phyloP scores from a whole-genome alignment of 2,329 filamentous ascomycete species.

The Epichloe glyceriae region DNA sequence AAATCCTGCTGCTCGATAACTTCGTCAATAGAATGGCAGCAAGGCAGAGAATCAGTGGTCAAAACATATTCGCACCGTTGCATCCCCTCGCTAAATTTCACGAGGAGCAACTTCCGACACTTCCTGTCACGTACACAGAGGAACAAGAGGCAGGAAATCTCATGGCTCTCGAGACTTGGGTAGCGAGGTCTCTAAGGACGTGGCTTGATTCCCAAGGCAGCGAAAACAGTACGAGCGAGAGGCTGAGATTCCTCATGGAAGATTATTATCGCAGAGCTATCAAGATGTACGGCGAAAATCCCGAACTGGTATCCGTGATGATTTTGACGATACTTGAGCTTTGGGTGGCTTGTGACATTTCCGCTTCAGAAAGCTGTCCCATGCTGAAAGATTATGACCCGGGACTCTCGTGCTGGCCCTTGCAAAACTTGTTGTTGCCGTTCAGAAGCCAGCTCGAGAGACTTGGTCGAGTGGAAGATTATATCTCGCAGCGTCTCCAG shows the following conservation, averaged over 20 bases:
- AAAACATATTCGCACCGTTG: not conserved
- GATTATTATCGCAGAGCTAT: constrained; percentile 21
- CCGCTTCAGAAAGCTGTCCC: constrained; percentile 23
- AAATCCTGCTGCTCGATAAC: constrained; percentile 3
- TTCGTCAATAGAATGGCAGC: constrained; percentile 1
- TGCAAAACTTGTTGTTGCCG: constrained; percentile 33
- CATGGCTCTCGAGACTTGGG: constrained; percentile 34
- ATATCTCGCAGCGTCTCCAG: constrained; percentile 15
- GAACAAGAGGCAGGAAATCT: not conserved
- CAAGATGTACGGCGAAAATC: constrained; percentile 23
- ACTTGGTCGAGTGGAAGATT: constrained; percentile 31
- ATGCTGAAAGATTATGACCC: constrained; percentile 34
- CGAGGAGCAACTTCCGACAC: not conserved
- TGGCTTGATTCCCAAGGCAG: constrained; percentile 25
- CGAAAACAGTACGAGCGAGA: constrained; percentile 12
- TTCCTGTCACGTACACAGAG: not conserved
- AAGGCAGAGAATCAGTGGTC: not conserved
- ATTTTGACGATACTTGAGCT: constrained; percentile 42
- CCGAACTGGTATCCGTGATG: constrained; percentile 39
- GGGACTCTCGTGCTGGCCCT: constrained; percentile 25
- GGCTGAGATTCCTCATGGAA: constrained; percentile 20
- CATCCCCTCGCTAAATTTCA: not conserved
- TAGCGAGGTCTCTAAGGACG: constrained; percentile 21
- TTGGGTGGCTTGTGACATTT: constrained; percentile 44
- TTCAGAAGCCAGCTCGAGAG: constrained; percentile 30